Evolutionary conservation across 2,329 filamentous ascomycete genomes (phyloP).

Genomic region (Colletotrichum gloeosporioides): DNA sequence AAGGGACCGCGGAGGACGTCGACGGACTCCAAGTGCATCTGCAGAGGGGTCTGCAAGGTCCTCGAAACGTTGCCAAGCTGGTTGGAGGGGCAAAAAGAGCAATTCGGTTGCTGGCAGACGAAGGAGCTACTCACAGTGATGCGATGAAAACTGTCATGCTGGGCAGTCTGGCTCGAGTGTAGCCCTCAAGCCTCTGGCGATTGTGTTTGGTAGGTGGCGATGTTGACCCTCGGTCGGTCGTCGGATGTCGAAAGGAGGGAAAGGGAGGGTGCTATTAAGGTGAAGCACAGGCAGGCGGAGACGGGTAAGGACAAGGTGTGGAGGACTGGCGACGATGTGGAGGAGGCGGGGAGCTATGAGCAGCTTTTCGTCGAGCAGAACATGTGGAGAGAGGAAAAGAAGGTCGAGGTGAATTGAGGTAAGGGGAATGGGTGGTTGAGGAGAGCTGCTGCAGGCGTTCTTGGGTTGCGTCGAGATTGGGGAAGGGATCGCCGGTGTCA

Average conservation of each 20-base stretch:
- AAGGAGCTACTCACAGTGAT: constrained; percentile 45
- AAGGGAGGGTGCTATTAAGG: background rate
- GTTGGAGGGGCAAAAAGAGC: background rate
- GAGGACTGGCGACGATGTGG: background rate
- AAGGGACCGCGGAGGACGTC: background rate
- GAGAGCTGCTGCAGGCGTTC: background rate
- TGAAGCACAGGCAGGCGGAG: background rate
- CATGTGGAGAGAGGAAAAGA: background rate
- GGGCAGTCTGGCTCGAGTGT: constrained; percentile 24
- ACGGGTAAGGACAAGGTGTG: background rate
- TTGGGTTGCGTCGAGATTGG: background rate
- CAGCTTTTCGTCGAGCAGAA: background rate
- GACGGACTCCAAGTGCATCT: background rate
- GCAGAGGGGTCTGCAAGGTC: background rate
- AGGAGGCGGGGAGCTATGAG: background rate
- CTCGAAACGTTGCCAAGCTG: background rate
- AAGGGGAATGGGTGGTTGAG: background rate
- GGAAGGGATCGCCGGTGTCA: constrained; percentile 5
- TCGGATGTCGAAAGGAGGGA: background rate
- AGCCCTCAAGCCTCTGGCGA: background rate
- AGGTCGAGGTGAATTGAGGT: background rate
- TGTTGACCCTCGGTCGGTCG: background rate
- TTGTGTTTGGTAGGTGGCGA: background rate
- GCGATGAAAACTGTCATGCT: constrained; percentile 58
- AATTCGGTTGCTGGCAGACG: background rate